Evolutionary conservation across 345 rosid species (phyloP).

Genomic region (Excoecaria agallocha): DNA sequence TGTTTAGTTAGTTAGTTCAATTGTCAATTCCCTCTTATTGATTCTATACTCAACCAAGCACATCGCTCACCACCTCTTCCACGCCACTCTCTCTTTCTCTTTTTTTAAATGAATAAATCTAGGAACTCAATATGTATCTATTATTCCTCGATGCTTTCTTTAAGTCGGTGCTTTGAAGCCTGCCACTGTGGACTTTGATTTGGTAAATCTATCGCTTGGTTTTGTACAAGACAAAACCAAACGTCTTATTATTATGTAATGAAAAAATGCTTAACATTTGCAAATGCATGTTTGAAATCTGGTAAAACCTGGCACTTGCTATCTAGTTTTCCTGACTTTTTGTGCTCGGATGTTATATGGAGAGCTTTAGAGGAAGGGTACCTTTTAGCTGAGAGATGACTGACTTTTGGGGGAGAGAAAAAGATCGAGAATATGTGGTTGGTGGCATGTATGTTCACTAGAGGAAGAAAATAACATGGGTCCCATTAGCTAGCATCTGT

Average conservation of each 20-base stretch:
- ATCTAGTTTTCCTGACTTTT: not conserved
- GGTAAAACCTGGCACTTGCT: not conserved
- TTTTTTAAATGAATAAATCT: no score
- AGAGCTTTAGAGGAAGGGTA: not conserved
- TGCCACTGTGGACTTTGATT: not conserved
- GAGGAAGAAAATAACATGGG: not conserved
- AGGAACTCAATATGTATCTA: no score
- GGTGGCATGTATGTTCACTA: not conserved
- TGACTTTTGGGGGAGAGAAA: not conserved
- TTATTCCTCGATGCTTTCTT: no score
- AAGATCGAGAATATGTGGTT: not conserved
- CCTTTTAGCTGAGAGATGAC: not conserved
- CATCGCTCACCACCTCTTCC: not conserved
- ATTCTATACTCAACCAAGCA: not conserved
- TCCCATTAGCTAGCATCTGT: not conserved
- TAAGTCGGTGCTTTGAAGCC: not conserved
- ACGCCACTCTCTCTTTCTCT: not conserved
- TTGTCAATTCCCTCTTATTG: not conserved
- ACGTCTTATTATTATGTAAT: not conserved
- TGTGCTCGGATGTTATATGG: not conserved
- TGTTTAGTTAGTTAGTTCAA: not conserved
- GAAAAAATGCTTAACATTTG: not conserved
- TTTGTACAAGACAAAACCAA: not conserved
- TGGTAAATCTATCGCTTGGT: not conserved
- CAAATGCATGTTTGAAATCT: not conserved